phyloP scores from a whole-genome alignment of 768 basidiomycete genomes.

The Inosperma sp. region DNA sequence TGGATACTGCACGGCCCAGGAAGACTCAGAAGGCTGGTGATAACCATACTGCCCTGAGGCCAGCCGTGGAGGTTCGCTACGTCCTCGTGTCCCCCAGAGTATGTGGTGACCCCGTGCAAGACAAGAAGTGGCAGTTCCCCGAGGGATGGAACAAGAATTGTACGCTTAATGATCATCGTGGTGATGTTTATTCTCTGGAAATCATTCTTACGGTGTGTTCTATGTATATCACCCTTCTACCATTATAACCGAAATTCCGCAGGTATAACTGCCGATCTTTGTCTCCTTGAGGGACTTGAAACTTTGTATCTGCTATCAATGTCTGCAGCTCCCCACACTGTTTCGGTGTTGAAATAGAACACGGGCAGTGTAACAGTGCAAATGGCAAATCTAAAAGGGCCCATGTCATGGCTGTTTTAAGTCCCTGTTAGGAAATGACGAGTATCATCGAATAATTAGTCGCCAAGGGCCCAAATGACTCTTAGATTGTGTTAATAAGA shows the following conservation, averaged over 20 bases:
- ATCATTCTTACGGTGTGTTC: not conserved
- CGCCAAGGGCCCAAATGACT: no score
- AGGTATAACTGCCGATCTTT: not conserved
- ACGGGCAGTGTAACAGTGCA: no score
- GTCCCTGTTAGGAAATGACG: no score
- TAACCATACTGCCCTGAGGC: not conserved
- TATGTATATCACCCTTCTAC: not conserved
- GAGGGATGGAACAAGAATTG: not conserved
- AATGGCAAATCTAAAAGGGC: no score
- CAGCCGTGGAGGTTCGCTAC: not conserved
- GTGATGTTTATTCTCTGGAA: not conserved
- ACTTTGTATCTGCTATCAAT: no score
- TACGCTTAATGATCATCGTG: not conserved
- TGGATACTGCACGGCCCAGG: not conserved
- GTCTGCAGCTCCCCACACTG: no score
- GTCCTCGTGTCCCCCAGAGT: not conserved
- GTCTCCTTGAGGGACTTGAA: no score
- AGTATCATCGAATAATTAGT: no score
- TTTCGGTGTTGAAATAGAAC: no score
- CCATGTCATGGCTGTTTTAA: no score
- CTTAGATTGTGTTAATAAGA: no score
- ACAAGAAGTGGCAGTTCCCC: not conserved
- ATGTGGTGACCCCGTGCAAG: no score
- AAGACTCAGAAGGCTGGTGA: not conserved
- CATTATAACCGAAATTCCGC: not conserved